phyloP scores from a whole-genome alignment of 1,139 yeast species.

The Yamadazyma friedrichii region DNA sequence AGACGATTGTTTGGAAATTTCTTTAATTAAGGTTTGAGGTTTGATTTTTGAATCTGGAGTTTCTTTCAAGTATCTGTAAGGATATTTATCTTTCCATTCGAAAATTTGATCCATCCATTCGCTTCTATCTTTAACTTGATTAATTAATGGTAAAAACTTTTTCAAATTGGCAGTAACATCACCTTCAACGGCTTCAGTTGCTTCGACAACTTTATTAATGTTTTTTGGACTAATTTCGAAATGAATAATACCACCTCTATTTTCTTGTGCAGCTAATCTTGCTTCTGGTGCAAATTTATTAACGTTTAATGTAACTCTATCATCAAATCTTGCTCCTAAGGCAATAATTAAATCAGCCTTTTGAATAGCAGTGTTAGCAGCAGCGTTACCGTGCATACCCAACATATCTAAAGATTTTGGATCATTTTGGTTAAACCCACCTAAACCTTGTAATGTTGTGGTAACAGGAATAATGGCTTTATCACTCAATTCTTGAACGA shows the following conservation, averaged over 20 bases:
- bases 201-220: slow-evolving; percentile 96
- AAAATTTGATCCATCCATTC: slow-evolving; percentile 76
- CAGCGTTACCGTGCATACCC: slow-evolving; percentile 98
- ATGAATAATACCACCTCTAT: slow-evolving; percentile 93
- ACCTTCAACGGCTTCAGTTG: slow-evolving; percentile 96
- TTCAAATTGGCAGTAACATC: slow-evolving; percentile 82
- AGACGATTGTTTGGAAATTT: slow-evolving; percentile 71
- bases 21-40: slow-evolving; percentile 87
- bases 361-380: slow-evolving; percentile 93
- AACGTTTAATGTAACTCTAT: slow-evolving; percentile 90
- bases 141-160: slow-evolving; percentile 67
- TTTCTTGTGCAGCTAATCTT: slow-evolving; percentile 79
- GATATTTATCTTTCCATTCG: slow-evolving; percentile 84
- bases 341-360: slow-evolving; percentile 91
- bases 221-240: slow-evolving; percentile 95
- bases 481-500: slow-evolving; percentile 81
- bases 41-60: slow-evolving; percentile 72
- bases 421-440: slow-evolving; percentile 91
- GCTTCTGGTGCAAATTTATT: slow-evolving; percentile 93
- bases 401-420: slow-evolving; percentile 90
- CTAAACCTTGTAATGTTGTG: slow-evolving; percentile 90
- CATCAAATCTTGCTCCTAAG: slow-evolving; percentile 96
- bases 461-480: slow-evolving; percentile 94
- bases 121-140: slow-evolving; percentile 59
- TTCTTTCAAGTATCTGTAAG: slow-evolving; percentile 75